A percentile compares a stretch with the other conserved stretches of the same genome.
Conservation (phyloP, 2,329 filamentous ascomycete species). For the Colletotrichum neosansevieriae region DNA sequence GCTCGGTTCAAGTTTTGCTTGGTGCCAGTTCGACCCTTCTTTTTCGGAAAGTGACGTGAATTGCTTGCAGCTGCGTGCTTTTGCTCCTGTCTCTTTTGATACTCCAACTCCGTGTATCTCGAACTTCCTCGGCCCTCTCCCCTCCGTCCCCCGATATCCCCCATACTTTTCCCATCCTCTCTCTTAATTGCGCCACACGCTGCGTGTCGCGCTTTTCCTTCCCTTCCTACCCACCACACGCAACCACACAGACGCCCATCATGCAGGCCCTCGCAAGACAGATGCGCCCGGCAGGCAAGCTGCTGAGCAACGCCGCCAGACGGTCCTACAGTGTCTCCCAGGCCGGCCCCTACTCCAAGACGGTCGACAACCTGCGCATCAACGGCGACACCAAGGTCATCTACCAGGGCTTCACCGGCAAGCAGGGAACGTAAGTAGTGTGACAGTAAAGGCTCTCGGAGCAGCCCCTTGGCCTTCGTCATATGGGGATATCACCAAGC, state of each 20-base stretch:
- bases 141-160: slow-evolving; percentile 8
- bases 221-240: slow-evolving; percentile 29
- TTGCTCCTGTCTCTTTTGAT: slow-evolving; percentile 17
- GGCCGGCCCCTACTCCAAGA: slow-evolving; percentile 77
- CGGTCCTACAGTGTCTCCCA: slow-evolving; percentile 80
- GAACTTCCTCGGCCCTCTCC: slow-evolving; percentile 9
- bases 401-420: slow-evolving; percentile 97
- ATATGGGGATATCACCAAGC: slow-evolving; percentile 6
- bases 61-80: slow-evolving; percentile 32
- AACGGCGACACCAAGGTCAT: slow-evolving; percentile 93
- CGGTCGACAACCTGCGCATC: slow-evolving; percentile 89
- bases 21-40: slow-evolving; percentile 38
- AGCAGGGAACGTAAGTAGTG: slow-evolving; percentile 86
- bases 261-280: slow-evolving; percentile 91
- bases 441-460: slow-evolving; percentile 13
- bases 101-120: slow-evolving; percentile 19
- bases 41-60: slow-evolving; percentile 41
- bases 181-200: slow-evolving; percentile 26
- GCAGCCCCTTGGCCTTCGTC: slow-evolving; percentile 14
- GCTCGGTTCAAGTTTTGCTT: slow-evolving; percentile 42
- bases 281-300: slow-evolving; percentile 74
- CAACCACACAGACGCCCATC: slow-evolving; percentile 50
- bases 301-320: slow-evolving; percentile 72
- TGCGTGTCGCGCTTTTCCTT: slow-evolving; percentile 29
- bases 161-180: background rate